Conservation (phyloP, 805 yeast species). For the Saccharomyces jurei region DNA sequence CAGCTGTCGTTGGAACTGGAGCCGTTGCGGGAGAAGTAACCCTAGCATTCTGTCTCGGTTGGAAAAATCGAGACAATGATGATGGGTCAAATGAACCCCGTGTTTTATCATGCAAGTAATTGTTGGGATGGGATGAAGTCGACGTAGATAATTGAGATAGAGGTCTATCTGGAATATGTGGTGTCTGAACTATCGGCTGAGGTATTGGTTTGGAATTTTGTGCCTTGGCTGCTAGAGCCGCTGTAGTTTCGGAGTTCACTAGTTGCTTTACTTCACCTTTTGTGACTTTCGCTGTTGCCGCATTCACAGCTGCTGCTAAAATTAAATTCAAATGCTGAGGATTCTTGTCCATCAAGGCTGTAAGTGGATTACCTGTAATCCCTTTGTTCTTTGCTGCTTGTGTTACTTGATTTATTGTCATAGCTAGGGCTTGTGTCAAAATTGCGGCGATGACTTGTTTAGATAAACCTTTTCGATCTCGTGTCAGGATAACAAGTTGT, state of each 20-base stretch:
- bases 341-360: conserved; percentile 69
- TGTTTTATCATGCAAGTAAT: not conserved
- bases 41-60: conserved; percentile 23
- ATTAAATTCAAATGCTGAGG: conserved; percentile 76
- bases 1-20: conserved; percentile 1
- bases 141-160: not conserved
- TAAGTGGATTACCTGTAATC: conserved; percentile 67
- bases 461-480: conserved; percentile 66
- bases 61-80: conserved; percentile 31
- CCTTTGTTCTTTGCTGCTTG: conserved; percentile 83
- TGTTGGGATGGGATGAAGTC: not conserved
- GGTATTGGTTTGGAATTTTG: conserved; percentile 1
- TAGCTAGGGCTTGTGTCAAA: conserved; percentile 83
- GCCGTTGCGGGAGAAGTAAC: conserved; percentile 6
- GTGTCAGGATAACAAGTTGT: conserved; percentile 72
- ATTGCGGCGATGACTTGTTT: conserved; percentile 78
- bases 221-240: conserved; percentile 1
- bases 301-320: conserved; percentile 71
- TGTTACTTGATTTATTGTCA: conserved; percentile 84
- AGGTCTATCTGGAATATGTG: not conserved
- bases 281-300: conserved; percentile 58
- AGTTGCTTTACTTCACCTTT: conserved; percentile 44
- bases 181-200: conserved; percentile 1
- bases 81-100: conserved; percentile 27
- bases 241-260: conserved; percentile 9